These are phyloP conservation scores for Camelina hispida DNA, from an alignment of 345 rosid species.

Conservation along the genomic window DNA sequence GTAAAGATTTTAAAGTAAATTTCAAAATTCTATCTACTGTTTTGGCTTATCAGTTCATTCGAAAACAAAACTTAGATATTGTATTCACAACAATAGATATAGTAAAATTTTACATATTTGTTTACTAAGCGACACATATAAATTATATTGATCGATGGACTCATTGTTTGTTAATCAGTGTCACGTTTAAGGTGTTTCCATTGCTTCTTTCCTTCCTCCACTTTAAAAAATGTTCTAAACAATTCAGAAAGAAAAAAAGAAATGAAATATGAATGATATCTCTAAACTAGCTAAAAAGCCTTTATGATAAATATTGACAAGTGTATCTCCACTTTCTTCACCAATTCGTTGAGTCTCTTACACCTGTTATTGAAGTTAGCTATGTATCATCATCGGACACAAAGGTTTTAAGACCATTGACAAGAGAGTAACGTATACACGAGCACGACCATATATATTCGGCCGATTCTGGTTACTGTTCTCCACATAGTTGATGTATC, in stretches of 20 bases:
- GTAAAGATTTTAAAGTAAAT: no score
- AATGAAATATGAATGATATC: neutral
- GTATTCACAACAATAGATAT: neutral
- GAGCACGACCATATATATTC: constrained; percentile 30
- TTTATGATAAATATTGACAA: constrained; percentile 15
- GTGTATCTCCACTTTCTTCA: constrained; percentile 39
- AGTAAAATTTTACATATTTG: neutral
- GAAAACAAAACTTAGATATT: no score
- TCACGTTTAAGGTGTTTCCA: neutral
- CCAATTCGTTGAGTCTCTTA: constrained; percentile 22
- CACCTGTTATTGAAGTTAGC: constrained; percentile 31
- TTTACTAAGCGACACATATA: neutral
- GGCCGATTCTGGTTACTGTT: constrained; percentile 22
- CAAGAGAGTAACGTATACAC: constrained; percentile 13
- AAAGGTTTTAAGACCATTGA: constrained; percentile 13
- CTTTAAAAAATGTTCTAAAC: neutral
- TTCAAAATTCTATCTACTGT: neutral
- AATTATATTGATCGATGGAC: neutral
- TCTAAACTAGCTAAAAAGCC: neutral
- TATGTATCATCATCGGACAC: constrained; percentile 33
- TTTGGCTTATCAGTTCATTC: neutral
- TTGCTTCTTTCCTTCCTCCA: neutral
- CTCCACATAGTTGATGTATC: constrained; percentile 13
- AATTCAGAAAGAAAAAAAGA: neutral
- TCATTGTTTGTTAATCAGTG: neutral